Evolutionary conservation across 768 basidiomycete genomes (phyloP).

Genomic region (Amanita molliuscula): DNA sequence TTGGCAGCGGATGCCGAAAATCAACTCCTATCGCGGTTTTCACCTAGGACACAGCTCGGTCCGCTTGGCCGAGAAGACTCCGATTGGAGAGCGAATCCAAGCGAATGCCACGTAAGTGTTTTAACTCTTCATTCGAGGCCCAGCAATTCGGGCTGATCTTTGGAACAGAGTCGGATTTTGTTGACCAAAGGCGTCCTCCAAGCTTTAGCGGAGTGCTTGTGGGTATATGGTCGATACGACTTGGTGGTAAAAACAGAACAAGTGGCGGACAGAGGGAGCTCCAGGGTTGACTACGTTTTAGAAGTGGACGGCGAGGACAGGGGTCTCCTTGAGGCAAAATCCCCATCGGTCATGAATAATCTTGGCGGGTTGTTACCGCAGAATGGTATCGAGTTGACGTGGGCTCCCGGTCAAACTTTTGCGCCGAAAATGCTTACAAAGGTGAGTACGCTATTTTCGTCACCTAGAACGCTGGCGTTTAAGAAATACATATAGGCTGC

Average conservation of each 20-base stretch:
- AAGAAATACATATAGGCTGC: slow-evolving; percentile 9
- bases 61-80: slow-evolving; percentile 1
- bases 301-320: too few relatives aligned
- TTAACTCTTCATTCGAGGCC: too few relatives aligned
- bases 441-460: too few relatives aligned
- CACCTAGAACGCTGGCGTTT: neutral
- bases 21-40: slow-evolving; percentile 10
- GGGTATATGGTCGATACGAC: slow-evolving; percentile 2
- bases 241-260: slow-evolving; percentile 7
- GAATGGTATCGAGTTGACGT: slow-evolving; percentile 8
- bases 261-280: slow-evolving; percentile 7
- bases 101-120: slow-evolving; percentile 8
- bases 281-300: slow-evolving; percentile 12
- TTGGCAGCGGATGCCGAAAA: too few relatives aligned
- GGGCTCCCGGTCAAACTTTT: slow-evolving; percentile 6
- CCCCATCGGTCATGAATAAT: too few relatives aligned
- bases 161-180: too few relatives aligned
- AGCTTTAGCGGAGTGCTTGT: slow-evolving; percentile 6
- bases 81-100: slow-evolving; percentile 10
- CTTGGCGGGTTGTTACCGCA: slow-evolving; percentile 7
- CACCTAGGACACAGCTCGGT: slow-evolving; percentile 8
- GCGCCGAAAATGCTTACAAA: slow-evolving; percentile 7
- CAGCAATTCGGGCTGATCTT: too few relatives aligned
- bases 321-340: slow-evolving; percentile 12
- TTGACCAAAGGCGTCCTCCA: too few relatives aligned